These are phyloP conservation scores for Bipolaris victoriae DNA, from an alignment of 2,329 filamentous ascomycete genomes.

Conservation along the genomic window DNA sequence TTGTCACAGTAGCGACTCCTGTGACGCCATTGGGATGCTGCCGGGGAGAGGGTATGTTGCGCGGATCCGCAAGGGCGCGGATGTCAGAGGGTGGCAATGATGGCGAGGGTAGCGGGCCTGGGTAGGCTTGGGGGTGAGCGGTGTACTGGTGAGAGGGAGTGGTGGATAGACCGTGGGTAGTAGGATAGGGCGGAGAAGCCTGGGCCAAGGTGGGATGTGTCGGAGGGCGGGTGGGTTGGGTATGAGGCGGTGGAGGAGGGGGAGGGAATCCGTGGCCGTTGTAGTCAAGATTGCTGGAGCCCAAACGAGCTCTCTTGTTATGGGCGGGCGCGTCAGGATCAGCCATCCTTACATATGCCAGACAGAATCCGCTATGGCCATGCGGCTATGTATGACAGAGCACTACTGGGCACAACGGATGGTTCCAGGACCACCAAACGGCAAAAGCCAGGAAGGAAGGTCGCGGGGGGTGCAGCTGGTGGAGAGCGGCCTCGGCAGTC, in stretches of 20 bases:
- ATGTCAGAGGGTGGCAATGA: conserved; percentile 44
- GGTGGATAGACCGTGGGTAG: conserved; percentile 34
- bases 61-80: conserved; percentile 42
- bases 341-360: conserved; percentile 49
- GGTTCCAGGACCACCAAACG: conserved; percentile 35
- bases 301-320: conserved; percentile 48
- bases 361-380: conserved; percentile 48
- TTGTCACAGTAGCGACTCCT: conserved; percentile 38
- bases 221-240: conserved; percentile 38
- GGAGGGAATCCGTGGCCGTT: conserved; percentile 43
- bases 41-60: conserved; percentile 42
- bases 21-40: conserved; percentile 46
- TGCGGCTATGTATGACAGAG: conserved; percentile 44
- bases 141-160: conserved; percentile 33
- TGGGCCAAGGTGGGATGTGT: conserved; percentile 41
- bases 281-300: conserved; percentile 44
- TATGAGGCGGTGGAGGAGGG: conserved; percentile 41
- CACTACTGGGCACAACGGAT: conserved; percentile 25
- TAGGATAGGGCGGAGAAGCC: conserved; percentile 36
- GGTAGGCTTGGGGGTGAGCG: conserved; percentile 28
- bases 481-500: conserved; percentile 41
- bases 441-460: conserved; percentile 32
- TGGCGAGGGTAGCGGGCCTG: conserved; percentile 37
- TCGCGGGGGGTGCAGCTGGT: conserved; percentile 31
- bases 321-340: conserved; percentile 49